A percentile compares a stretch with the other conserved stretches of the same genome.
Evolutionary conservation across 2,329 filamentous ascomycete genomes (phyloP).

Genomic region (Aspergillus pseudoviridinutans): DNA sequence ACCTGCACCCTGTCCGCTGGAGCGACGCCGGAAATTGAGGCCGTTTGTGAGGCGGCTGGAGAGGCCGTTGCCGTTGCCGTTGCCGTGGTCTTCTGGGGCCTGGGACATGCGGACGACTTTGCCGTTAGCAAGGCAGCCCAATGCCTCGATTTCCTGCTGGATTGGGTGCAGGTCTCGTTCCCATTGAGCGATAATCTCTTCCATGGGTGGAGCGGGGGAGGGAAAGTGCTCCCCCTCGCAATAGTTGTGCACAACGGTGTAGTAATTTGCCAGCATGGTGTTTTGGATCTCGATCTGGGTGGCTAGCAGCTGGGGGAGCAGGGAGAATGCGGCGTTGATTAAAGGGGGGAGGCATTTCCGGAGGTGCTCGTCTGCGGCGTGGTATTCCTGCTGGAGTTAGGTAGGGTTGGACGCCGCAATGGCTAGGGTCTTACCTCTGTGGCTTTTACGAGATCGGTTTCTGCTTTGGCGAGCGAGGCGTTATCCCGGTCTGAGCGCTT

Average conservation of each 20-base stretch:
- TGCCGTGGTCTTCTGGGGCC: slow-evolving; percentile 13
- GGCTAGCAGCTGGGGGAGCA: slow-evolving; percentile 69
- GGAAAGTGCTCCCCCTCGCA: slow-evolving; percentile 66
- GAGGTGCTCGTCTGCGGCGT: slow-evolving; percentile 70
- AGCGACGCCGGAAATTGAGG: slow-evolving; percentile 29
- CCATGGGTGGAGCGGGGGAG: slow-evolving; percentile 68
- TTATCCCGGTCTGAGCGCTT: slow-evolving; percentile 71
- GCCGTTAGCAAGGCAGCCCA: slow-evolving; percentile 61
- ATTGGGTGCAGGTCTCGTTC: slow-evolving; percentile 59
- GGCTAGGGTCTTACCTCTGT: slow-evolving; percentile 52
- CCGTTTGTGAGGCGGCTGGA: slow-evolving; percentile 39
- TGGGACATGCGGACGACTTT: slow-evolving; percentile 46
- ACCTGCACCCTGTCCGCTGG: slow-evolving; percentile 26
- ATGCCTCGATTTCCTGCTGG: slow-evolving; percentile 63
- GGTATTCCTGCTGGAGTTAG: slow-evolving; percentile 57
- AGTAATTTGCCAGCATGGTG: slow-evolving; percentile 70
- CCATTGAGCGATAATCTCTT: slow-evolving; percentile 66
- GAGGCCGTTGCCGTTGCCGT: slow-evolving; percentile 42
- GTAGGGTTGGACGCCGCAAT: neutral
- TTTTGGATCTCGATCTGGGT: slow-evolving; percentile 74
- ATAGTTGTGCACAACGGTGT: slow-evolving; percentile 71
- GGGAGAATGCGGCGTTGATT: slow-evolving; percentile 64
- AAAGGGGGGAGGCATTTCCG: slow-evolving; percentile 67
- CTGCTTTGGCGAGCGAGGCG: slow-evolving; percentile 63
- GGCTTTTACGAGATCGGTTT: slow-evolving; percentile 63